Percentiles rank a stretch among this genome's conserved stretches.
Conservation (phyloP, 2,329 filamentous ascomycete genomes). For the Aureobasidium musti region DNA sequence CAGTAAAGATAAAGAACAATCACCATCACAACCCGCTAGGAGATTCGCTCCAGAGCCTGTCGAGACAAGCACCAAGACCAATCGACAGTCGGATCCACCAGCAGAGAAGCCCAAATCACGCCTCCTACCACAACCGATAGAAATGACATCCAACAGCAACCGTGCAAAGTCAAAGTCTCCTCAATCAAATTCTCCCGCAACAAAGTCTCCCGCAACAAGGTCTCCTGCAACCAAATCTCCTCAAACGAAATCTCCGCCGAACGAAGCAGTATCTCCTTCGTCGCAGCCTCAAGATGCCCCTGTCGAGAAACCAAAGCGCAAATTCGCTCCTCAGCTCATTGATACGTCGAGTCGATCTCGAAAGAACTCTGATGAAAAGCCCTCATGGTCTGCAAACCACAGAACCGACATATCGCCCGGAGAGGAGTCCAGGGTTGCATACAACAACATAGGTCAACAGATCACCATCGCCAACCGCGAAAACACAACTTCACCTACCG, state of each 20-base stretch:
- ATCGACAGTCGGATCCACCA: constrained; percentile 29
- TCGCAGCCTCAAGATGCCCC: constrained; percentile 23
- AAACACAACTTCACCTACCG: not conserved
- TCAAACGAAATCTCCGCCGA: constrained; percentile 20
- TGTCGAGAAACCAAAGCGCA: constrained; percentile 43
- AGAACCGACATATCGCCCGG: constrained; percentile 71
- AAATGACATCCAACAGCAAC: constrained; percentile 67
- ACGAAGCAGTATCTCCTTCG: constrained; percentile 28
- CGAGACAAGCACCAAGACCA: constrained; percentile 37
- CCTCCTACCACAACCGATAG: constrained; percentile 47
- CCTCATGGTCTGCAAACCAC: constrained; percentile 64
- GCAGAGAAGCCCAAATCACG: constrained; percentile 19
- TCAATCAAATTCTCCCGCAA: constrained; percentile 28
- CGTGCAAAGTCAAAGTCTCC: constrained; percentile 40
- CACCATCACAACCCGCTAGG: constrained; percentile 31
- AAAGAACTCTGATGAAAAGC: constrained; percentile 64
- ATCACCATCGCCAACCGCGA: not conserved
- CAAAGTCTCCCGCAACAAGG: constrained; percentile 3
- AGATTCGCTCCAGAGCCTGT: constrained; percentile 42
- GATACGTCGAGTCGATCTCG: constrained; percentile 75
- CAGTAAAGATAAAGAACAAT: constrained; percentile 33
- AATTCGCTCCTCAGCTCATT: constrained; percentile 77
- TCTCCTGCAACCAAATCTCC: constrained; percentile 21
- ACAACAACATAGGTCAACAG: constrained; percentile 25
- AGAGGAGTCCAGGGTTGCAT: constrained; percentile 29